phyloP scores from a whole-genome alignment of 202 grass and related monocot species.

The Cymbopogon flexuosus region DNA sequence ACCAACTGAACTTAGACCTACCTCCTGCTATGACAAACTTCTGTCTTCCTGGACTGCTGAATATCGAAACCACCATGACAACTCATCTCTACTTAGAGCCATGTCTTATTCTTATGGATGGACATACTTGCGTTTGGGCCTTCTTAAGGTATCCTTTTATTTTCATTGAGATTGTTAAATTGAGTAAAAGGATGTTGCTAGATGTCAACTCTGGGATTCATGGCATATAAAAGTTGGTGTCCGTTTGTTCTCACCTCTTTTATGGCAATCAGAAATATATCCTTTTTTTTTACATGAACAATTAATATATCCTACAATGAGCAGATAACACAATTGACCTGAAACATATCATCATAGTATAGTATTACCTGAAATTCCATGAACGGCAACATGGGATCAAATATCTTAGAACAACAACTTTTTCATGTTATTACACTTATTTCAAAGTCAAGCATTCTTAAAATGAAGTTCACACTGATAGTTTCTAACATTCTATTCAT shows the following conservation, averaged over 20 bases:
- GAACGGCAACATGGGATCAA: neutral
- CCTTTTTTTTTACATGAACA: neutral
- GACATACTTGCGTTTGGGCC: constrained; percentile 69
- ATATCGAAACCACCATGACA: constrained; percentile 39
- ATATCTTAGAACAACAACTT: neutral
- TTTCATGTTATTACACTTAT: neutral
- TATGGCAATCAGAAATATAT: neutral
- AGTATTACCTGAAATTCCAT: constrained; percentile 1
- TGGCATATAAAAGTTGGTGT: neutral
- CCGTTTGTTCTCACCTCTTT: constrained; percentile 2
- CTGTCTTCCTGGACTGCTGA: constrained; percentile 69
- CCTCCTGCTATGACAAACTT: constrained; percentile 60
- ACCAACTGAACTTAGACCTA: constrained; percentile 66
- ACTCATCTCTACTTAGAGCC: constrained; percentile 70
- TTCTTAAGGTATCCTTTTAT: constrained; percentile 67
- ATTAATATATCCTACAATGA: neutral
- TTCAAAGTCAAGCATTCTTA: neutral
- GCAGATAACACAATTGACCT: neutral
- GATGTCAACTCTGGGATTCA: constrained; percentile 11
- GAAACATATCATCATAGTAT: neutral
- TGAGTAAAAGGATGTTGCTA: neutral
- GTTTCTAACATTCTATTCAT: constrained; percentile 18
- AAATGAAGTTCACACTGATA: neutral
- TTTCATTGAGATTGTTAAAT: constrained; percentile 1
- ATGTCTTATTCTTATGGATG: constrained; percentile 75